phyloP scores from a whole-genome alignment of 2,329 filamentous ascomycete species.

The Capronia americana region DNA sequence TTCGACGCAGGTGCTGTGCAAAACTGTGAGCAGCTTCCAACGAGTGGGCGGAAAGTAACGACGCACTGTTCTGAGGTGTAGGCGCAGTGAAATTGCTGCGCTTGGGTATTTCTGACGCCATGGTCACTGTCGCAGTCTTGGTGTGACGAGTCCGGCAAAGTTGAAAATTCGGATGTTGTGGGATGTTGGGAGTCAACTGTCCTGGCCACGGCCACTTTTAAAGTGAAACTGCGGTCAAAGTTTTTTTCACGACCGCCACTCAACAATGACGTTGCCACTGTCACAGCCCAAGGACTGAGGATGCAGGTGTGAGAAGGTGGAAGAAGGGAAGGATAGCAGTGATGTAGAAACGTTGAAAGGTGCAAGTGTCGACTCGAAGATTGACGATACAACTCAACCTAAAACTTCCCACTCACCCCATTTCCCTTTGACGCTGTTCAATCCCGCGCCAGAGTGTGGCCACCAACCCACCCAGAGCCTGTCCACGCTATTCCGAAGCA shows the following conservation, averaged over 20 bases:
- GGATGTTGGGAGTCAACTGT: slow-evolving; percentile 1
- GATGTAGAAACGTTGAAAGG: slow-evolving; percentile 2
- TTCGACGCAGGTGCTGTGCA: slow-evolving; percentile 72
- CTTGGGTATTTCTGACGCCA: slow-evolving; percentile 22
- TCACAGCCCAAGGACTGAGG: not conserved
- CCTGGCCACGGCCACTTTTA: not conserved
- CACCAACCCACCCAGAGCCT: not conserved
- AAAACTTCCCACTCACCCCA: not conserved
- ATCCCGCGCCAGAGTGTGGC: not conserved
- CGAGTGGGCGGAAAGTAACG: not conserved
- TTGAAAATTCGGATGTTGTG: slow-evolving; percentile 5
- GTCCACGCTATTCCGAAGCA: not conserved
- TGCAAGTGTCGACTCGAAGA: not conserved
- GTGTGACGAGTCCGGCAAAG: not conserved
- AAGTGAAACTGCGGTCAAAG: slow-evolving; percentile 10
- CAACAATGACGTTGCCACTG: not conserved
- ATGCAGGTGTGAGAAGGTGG: not conserved
- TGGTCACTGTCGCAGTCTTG: not conserved
- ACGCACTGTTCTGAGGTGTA: slow-evolving; percentile 85
- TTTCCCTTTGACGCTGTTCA: not conserved
- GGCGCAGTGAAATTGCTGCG: slow-evolving; percentile 38
- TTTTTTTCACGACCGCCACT: not conserved
- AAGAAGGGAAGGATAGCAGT: not conserved
- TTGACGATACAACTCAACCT: not conserved
- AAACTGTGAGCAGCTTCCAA: slow-evolving; percentile 24